Evolutionary conservation across 805 yeast genomes (phyloP).

Genomic region (Lipomyces starkeyi): DNA sequence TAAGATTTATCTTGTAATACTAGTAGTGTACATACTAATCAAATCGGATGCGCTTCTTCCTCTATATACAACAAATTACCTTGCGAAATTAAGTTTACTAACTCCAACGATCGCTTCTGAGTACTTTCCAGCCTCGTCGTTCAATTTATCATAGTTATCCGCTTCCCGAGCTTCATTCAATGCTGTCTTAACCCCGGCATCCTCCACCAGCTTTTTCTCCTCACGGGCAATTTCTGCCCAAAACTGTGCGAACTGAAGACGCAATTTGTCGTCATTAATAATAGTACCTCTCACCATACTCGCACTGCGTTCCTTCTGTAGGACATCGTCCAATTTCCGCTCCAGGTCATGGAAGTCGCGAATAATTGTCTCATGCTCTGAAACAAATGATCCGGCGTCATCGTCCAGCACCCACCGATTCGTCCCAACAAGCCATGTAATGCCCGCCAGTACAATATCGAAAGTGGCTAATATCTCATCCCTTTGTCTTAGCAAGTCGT

Average conservation of each 20-base stretch:
- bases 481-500: slow-evolving; percentile 13
- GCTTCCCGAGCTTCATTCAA: background rate
- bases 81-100: background rate
- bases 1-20: background rate
- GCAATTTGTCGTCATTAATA: slow-evolving; percentile 7
- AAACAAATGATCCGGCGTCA: background rate
- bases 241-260: slow-evolving; percentile 4
- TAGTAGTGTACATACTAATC: background rate
- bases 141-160: background rate
- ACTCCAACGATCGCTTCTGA: background rate
- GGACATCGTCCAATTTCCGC: slow-evolving; percentile 2
- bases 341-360: slow-evolving; percentile 4
- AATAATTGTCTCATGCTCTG: background rate
- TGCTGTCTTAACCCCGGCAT: slow-evolving; percentile 2
- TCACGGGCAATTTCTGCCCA: slow-evolving; percentile 13
- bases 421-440: slow-evolving; percentile 11
- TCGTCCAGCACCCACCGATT: background rate
- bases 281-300: slow-evolving; percentile 16
- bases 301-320: slow-evolving; percentile 17
- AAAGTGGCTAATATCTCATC: slow-evolving; percentile 13
- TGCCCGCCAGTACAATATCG: slow-evolving; percentile 8
- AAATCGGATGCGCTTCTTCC: background rate
- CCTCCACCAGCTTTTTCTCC: slow-evolving; percentile 5
- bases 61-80: background rate
- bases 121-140: background rate